Conservation (phyloP, 1,284 basidiomycete genomes). For the Melampsora larici-populina region DNA sequence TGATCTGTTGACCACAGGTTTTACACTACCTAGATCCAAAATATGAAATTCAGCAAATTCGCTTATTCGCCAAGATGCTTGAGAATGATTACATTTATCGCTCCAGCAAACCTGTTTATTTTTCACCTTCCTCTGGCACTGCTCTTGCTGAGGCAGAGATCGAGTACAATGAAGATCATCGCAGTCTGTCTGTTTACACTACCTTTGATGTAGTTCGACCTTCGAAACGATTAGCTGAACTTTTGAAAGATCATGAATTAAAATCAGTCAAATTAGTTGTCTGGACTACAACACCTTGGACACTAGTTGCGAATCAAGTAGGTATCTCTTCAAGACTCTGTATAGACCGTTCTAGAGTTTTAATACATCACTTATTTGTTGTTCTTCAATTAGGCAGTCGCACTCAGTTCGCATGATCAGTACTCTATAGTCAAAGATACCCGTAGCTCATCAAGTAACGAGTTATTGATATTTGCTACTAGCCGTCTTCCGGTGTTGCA, state of each 20-base stretch:
- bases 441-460: background rate
- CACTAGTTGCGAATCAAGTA: constrained; percentile 90
- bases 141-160: constrained; percentile 95
- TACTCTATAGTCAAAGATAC: constrained; percentile 32
- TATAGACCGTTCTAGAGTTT: background rate
- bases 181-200: constrained; percentile 83
- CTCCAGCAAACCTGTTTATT: constrained; percentile 85
- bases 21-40: constrained; percentile 62
- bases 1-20: constrained; percentile 22
- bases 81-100: constrained; percentile 78
- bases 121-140: constrained; percentile 89
- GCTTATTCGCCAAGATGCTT: constrained; percentile 84
- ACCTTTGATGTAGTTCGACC: constrained; percentile 62
- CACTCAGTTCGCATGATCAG: constrained; percentile 1
- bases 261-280: constrained; percentile 65
- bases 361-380: background rate
- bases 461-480: constrained; percentile 38
- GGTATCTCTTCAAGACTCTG: background rate
- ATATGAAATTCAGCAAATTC: constrained; percentile 85
- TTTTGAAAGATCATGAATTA: background rate
- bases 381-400: constrained; percentile 21
- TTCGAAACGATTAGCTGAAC: constrained; percentile 49
- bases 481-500: constrained; percentile 22
- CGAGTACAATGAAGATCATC: constrained; percentile 81
- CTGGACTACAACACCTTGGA: constrained; percentile 99